Conservation (phyloP, 805 yeast species). For the Saccharomycopsis guyanensis region DNA sequence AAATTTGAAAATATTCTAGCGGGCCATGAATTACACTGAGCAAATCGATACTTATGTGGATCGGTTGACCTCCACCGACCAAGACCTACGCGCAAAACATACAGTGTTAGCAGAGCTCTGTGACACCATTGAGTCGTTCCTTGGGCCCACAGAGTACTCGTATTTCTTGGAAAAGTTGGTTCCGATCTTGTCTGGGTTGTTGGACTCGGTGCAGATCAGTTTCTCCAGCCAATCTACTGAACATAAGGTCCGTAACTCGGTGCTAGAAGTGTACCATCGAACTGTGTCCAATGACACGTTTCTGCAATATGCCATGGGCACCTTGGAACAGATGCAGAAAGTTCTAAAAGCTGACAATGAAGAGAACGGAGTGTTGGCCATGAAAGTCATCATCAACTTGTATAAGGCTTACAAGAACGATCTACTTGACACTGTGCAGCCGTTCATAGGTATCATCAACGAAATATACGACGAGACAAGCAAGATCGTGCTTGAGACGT, state of each 20-base stretch:
- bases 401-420: constrained; percentile 75
- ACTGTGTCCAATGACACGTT: constrained; percentile 75
- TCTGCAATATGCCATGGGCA: constrained; percentile 55
- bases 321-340: constrained; percentile 52
- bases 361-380: constrained; percentile 86
- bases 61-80: constrained; percentile 46
- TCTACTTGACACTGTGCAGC: constrained; percentile 65
- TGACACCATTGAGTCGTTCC: constrained; percentile 79
- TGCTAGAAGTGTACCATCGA: constrained; percentile 74
- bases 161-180: constrained; percentile 59
- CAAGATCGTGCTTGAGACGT: constrained; percentile 61
- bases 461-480: constrained; percentile 76
- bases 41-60: constrained; percentile 65
- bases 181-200: constrained; percentile 58
- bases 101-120: constrained; percentile 72
- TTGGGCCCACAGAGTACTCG: constrained; percentile 75
- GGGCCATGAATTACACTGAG: too few relatives aligned
- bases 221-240: constrained; percentile 60
- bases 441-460: constrained; percentile 69
- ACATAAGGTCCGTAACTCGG: constrained; percentile 67
- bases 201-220: constrained; percentile 63
- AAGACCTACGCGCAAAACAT: constrained; percentile 56
- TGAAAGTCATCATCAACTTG: constrained; percentile 77
- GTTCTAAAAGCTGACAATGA: constrained; percentile 80
- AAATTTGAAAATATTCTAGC: too few relatives aligned